Evolutionary conservation across 2,329 filamentous ascomycete species (phyloP).

Genomic region (Scedosporium minutisporum): DNA sequence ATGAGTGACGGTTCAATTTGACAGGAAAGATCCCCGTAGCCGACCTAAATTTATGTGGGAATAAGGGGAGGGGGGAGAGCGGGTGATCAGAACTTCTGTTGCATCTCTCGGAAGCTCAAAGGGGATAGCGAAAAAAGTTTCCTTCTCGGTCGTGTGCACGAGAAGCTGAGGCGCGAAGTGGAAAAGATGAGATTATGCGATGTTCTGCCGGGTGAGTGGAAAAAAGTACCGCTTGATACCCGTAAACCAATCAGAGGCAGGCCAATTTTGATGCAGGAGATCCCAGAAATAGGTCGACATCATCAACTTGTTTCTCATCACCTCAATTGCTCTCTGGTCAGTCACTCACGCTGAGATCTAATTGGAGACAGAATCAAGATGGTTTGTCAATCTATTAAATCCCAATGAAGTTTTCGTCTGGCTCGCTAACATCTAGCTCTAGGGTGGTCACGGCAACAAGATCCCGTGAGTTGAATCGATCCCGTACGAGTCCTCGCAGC

Average conservation of each 20-base stretch:
- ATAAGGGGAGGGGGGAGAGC: not conserved
- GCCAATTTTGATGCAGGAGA: constrained; percentile 1
- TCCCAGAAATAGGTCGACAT: not conserved
- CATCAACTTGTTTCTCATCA: not conserved
- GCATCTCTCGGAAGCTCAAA: not conserved
- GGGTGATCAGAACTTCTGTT: constrained; percentile 3
- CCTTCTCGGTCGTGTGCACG: constrained; percentile 1
- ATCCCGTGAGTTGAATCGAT: constrained; percentile 38
- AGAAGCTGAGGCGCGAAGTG: not conserved
- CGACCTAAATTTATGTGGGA: constrained; percentile 6
- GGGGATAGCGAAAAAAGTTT: constrained; percentile 6
- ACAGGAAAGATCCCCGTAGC: not conserved
- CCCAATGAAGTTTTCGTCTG: not conserved
- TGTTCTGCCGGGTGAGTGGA: not conserved
- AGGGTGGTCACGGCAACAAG: constrained; percentile 52
- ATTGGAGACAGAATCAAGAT: constrained; percentile 34
- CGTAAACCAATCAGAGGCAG: constrained; percentile 1
- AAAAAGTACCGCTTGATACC: not conserved
- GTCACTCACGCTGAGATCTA: not conserved
- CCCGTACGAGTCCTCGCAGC: not conserved
- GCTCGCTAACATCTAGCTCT: constrained; percentile 4
- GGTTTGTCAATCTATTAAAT: constrained; percentile 29
- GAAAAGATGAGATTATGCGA: not conserved
- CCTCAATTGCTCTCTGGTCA: not conserved
- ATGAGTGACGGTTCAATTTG: constrained; percentile 1